A percentile compares a stretch with the other conserved stretches of the same genome.
phyloP scores from a whole-genome alignment of 495 filamentous ascomycete genomes.

The Monascus purpureus region DNA sequence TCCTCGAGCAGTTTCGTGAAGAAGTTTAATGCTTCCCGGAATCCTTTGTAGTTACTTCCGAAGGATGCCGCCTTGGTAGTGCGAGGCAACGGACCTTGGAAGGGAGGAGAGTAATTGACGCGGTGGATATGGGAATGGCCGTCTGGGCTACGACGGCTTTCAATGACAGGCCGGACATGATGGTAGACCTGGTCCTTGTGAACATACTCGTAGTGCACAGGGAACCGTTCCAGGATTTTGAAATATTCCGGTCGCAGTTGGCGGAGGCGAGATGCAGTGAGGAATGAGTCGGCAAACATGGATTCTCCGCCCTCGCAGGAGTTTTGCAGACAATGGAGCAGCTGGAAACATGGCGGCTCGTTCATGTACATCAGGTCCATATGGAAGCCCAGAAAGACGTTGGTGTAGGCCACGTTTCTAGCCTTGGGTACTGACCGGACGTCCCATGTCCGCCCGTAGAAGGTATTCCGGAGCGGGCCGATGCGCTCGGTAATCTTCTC shows the following conservation, averaged over 20 bases:
- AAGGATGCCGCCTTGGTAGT: neutral
- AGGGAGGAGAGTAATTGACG: conserved; percentile 62
- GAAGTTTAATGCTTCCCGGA: conserved; percentile 22
- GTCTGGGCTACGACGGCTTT: conserved; percentile 9
- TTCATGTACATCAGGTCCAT: conserved; percentile 87
- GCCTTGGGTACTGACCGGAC: conserved; percentile 61
- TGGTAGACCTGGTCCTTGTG: conserved; percentile 49
- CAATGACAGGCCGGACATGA: conserved; percentile 39
- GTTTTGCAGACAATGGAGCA: conserved; percentile 76
- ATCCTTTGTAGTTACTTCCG: neutral
- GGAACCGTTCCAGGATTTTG: conserved; percentile 24
- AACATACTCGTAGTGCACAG: conserved; percentile 52
- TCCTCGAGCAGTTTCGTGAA: conserved; percentile 28
- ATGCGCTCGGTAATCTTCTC: conserved; percentile 54
- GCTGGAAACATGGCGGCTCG: conserved; percentile 63
- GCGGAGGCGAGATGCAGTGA: conserved; percentile 39
- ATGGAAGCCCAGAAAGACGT: conserved; percentile 63
- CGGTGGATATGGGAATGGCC: conserved; percentile 10
- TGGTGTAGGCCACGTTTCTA: conserved; percentile 87
- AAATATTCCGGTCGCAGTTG: conserved; percentile 8
- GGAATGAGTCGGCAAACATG: conserved; percentile 60
- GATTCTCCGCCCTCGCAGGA: conserved; percentile 64
- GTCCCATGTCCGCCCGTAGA: conserved; percentile 86
- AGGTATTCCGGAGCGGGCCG: conserved; percentile 62
- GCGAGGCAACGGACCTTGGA: conserved; percentile 38